A percentile compares a stretch with the other conserved stretches of the same genome.
Evolutionary conservation across 345 rosid genomes (phyloP).

Genomic region (Euphorbia tirucalli): DNA sequence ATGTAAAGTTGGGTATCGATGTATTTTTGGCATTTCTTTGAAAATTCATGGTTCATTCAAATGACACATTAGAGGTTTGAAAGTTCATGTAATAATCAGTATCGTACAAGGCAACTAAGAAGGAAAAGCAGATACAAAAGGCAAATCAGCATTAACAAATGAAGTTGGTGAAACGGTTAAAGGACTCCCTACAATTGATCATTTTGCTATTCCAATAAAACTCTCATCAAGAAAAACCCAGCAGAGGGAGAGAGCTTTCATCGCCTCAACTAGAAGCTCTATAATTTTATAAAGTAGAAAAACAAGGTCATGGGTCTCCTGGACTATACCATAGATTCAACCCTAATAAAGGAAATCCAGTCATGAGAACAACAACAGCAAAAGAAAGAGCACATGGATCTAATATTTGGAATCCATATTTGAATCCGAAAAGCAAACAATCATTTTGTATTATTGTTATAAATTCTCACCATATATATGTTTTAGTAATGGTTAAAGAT

Average conservation of each 20-base stretch:
- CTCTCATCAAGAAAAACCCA: neutral
- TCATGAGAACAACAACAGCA: neutral
- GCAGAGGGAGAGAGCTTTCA: neutral
- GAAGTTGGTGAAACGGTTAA: conserved; percentile 4
- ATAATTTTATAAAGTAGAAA: neutral
- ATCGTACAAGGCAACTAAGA: conserved; percentile 1
- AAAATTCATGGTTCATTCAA: neutral
- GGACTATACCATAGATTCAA: neutral
- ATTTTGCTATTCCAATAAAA: neutral
- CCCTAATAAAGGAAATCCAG: neutral
- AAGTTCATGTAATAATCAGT: neutral
- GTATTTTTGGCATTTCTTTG: neutral
- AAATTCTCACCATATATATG: neutral
- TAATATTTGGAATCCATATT: neutral
- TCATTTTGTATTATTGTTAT: neutral
- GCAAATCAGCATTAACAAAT: neutral
- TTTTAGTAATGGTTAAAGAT: neutral
- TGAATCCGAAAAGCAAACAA: neutral
- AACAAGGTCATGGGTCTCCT: neutral
- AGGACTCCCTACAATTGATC: neutral
- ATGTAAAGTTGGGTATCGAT: neutral
- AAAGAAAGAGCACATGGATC: too few relatives aligned
- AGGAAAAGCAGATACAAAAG: neutral
- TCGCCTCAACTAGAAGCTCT: neutral
- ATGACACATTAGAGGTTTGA: neutral